Evolutionary conservation across 225 moss, liverwort and hornwort genomes (phyloP), one percentile per base, ranked within the genome.

Genomic region (Rhytidiadelphus loreus): DNA sequence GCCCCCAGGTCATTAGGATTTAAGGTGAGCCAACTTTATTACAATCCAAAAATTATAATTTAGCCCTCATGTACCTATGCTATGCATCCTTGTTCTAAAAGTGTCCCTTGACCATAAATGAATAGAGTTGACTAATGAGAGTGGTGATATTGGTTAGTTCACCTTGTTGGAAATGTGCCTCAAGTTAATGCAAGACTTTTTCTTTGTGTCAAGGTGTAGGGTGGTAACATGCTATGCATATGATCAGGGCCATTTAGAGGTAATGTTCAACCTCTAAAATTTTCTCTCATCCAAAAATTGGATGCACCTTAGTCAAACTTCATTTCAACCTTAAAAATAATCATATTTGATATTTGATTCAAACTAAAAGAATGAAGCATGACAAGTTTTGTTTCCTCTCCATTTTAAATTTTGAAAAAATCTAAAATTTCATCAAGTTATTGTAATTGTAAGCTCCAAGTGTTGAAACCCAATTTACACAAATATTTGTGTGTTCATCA

Each of bases 41-140:
- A n/a, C 13, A 12, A 7, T 2, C 4, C 7, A 39, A 69, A 39
- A 69, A 69, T 69, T n/a, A 7, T 2, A 69, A 39, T 69, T 39
- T 39, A 23, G 39, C 12, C 23, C 6, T 69, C 13, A 13, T 69
- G 1, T 69, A 12, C 69, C 7, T 22, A 13, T 39, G 3, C 7
- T 39, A 35, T 5, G 13, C 13, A 69, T 69, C 39, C 7, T 13
- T 0, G 0, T 39, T 69, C 23, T 39, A 22, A 23, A 12, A 68
- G 22, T 23, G 2, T 13, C n/a, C 2, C 13, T 68, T 12, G 2
- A 23, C 3, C 2, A n/a, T 0, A 69, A 39, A 37, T 35, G 20
- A 65, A 1, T 0, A 2, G 69, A n/a, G 3, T 23, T 39, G 23
- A 13, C 50, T 50, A 4, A 69, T 39, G 39, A 69, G 6, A 20